A percentile compares a stretch with the other conserved stretches of the same genome.
Conservation (phyloP, 2,329 filamentous ascomycete species). For the Ilyonectria robusta region DNA sequence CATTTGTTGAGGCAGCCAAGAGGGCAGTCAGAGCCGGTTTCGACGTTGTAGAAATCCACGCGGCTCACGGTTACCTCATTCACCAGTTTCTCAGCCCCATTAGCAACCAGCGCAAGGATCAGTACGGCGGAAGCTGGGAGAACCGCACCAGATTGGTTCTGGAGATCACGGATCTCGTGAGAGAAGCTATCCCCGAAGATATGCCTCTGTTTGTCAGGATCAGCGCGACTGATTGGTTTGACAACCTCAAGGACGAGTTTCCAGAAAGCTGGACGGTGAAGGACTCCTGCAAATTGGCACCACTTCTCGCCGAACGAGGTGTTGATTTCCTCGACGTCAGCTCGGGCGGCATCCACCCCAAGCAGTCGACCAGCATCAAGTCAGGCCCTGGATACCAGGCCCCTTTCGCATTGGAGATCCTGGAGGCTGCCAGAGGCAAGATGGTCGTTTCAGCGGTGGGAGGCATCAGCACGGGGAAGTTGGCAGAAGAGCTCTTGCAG, state of each 20-base stretch:
- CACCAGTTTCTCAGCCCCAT: constrained; percentile 78
- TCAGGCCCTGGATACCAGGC: constrained; percentile 75
- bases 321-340: constrained; percentile 81
- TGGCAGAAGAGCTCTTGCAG: constrained; percentile 60
- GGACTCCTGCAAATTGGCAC: constrained; percentile 14
- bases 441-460: constrained; percentile 64
- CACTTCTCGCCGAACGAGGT: constrained; percentile 60
- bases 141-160: constrained; percentile 78
- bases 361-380: constrained; percentile 57
- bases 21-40: constrained; percentile 76
- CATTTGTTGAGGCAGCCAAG: constrained; percentile 68
- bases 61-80: constrained; percentile 85
- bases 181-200: constrained; percentile 72
- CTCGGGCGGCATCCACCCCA: constrained; percentile 73
- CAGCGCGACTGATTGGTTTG: constrained; percentile 77
- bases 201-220: constrained; percentile 83
- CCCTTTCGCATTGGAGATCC: constrained; percentile 72
- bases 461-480: constrained; percentile 44
- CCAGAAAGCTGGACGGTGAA: constrained; percentile 20
- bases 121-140: constrained; percentile 78
- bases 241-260: constrained; percentile 16
- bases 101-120: constrained; percentile 76
- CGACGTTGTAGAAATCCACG: constrained; percentile 80
- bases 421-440: constrained; percentile 57
- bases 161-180: constrained; percentile 75